Evolutionary conservation across 352 stramenopile species (phyloP).

Genomic region (Phytopythium cucurbitacearum): DNA sequence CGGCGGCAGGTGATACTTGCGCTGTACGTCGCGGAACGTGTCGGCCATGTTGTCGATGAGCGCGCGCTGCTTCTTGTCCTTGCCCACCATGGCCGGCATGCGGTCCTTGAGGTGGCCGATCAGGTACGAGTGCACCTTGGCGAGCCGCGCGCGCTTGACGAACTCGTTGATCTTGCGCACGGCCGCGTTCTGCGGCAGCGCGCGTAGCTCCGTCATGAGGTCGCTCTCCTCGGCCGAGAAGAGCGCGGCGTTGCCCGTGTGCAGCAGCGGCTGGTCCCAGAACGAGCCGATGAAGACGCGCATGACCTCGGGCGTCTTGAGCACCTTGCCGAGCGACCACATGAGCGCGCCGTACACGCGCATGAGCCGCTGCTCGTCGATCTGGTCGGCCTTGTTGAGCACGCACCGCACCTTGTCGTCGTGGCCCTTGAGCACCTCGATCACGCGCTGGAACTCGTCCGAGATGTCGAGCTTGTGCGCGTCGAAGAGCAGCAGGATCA

Average conservation of each 20-base stretch:
- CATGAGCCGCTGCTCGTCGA: slow-evolving; percentile 97
- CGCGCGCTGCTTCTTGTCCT: slow-evolving; percentile 96
- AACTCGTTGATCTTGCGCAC: slow-evolving; percentile 94
- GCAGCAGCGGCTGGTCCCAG: slow-evolving; percentile 89
- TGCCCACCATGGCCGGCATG: slow-evolving; percentile 96
- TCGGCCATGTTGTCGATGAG: slow-evolving; percentile 93
- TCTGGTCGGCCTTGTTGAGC: slow-evolving; percentile 99
- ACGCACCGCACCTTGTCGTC: slow-evolving; percentile 99
- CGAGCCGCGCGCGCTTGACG: slow-evolving; percentile 93
- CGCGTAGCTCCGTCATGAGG: slow-evolving; percentile 95
- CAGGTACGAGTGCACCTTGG: slow-evolving; percentile 97
- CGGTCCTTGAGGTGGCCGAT: slow-evolving; percentile 95
- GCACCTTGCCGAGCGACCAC: slow-evolving; percentile 98
- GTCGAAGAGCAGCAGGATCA: slow-evolving; percentile 99
- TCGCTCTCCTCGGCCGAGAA: slow-evolving; percentile 97
- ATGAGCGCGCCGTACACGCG: slow-evolving; percentile 97
- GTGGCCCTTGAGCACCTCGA: slow-evolving; percentile 94
- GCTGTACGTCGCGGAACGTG: slow-evolving; percentile 96
- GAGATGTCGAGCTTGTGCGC: slow-evolving; percentile 99
- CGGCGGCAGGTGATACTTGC: slow-evolving; percentile 95
- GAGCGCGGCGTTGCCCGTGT: slow-evolving; percentile 90
- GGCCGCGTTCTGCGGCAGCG: slow-evolving; percentile 94
- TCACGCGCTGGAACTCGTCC: slow-evolving; percentile 97
- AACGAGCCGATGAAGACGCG: slow-evolving; percentile 98
- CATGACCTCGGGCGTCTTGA: slow-evolving; percentile 97